phyloP scores from a whole-genome alignment of 768 basidiomycete species.

The Boletus vinaceobasis region DNA sequence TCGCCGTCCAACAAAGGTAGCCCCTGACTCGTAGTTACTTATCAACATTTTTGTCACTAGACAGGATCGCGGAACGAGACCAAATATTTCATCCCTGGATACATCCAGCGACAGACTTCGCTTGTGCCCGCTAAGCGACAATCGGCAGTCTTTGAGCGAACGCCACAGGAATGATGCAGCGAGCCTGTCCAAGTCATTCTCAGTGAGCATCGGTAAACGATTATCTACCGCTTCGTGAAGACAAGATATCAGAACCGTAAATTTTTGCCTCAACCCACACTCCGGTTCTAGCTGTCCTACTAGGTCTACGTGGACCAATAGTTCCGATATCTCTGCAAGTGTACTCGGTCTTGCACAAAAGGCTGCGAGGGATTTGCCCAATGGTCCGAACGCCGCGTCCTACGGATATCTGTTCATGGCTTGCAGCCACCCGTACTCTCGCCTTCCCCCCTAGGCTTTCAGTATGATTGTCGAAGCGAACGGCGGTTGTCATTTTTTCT shows the following conservation, averaged over 20 bases:
- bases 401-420: background rate
- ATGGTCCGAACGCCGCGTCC: background rate
- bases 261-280: background rate
- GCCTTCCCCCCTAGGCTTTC: background rate
- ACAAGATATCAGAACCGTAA: background rate
- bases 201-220: background rate
- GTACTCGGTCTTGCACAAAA: background rate
- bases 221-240: background rate
- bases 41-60: background rate
- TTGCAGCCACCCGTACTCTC: background rate
- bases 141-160: background rate
- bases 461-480: background rate
- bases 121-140: background rate
- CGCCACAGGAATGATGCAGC: background rate
- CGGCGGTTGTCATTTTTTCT: background rate
- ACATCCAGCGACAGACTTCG: background rate
- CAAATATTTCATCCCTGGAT: background rate
- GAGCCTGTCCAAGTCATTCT: background rate
- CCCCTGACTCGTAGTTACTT: background rate
- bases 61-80: background rate
- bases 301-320: background rate
- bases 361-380: background rate
- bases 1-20: conserved; percentile 8
- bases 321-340: background rate
- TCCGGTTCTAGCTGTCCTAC: background rate